These are phyloP conservation scores for Fusarium scirpi DNA, from an alignment of 2,329 filamentous ascomycete species.

Conservation along the genomic window DNA sequence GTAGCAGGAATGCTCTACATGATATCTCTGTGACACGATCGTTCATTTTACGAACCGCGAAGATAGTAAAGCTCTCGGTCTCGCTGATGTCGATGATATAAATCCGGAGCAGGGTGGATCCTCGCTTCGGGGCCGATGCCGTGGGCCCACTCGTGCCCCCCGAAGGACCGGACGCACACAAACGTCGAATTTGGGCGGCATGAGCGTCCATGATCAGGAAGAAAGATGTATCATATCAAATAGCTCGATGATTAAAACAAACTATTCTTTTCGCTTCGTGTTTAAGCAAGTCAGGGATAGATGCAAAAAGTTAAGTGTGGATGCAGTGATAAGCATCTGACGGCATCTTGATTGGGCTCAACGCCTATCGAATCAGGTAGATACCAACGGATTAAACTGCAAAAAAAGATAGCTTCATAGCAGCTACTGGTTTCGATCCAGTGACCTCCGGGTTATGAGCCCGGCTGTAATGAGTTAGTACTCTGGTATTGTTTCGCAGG, in stretches of 20 bases:
- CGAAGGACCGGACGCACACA: slow-evolving; percentile 1
- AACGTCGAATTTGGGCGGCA: neutral
- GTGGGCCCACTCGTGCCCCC: slow-evolving; percentile 5
- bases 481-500: neutral
- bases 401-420: slow-evolving; percentile 19
- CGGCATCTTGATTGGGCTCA: neutral
- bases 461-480: slow-evolving; percentile 23
- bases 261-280: neutral
- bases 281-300: neutral
- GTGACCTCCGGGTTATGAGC: slow-evolving; percentile 33
- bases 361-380: neutral
- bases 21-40: neutral
- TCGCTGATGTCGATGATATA: neutral
- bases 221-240: neutral
- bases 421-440: slow-evolving; percentile 33
- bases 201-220: neutral
- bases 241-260: neutral
- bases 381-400: neutral
- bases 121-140: neutral
- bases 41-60: neutral
- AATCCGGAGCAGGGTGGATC: neutral
- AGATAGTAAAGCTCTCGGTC: neutral
- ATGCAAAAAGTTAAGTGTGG: neutral
- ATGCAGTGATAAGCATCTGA: neutral
- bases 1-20: neutral